These are phyloP conservation scores for Inonotus obliquus DNA, from an alignment of 1,284 basidiomycete genomes.

Conservation along the genomic window DNA sequence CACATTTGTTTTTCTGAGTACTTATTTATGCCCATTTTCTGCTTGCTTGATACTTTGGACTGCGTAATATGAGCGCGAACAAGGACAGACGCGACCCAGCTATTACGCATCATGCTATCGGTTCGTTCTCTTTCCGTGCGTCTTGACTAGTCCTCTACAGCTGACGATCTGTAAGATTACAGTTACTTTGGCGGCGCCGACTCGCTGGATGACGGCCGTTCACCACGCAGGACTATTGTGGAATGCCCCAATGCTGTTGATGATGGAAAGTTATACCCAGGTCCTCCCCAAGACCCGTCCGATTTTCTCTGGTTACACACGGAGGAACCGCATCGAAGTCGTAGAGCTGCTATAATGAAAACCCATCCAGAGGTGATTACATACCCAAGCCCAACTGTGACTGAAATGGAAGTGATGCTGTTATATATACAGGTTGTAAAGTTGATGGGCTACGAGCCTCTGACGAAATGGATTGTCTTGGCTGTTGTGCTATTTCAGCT, in stretches of 20 bases:
- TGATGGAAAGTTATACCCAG: constrained; percentile 39
- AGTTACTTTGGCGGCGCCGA: constrained; percentile 80
- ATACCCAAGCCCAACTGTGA: neutral
- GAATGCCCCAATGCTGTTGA: constrained; percentile 35
- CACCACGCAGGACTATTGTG: constrained; percentile 56
- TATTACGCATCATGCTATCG: too few relatives aligned
- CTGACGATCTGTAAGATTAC: constrained; percentile 46
- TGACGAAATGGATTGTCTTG: constrained; percentile 86
- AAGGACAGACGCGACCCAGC: too few relatives aligned
- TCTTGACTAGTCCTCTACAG: too few relatives aligned
- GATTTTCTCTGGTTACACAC: constrained; percentile 96
- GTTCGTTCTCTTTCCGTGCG: too few relatives aligned
- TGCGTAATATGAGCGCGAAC: too few relatives aligned
- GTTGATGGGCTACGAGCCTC: constrained; percentile 91
- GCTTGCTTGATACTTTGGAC: too few relatives aligned
- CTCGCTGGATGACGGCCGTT: constrained; percentile 53
- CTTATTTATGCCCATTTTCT: too few relatives aligned
- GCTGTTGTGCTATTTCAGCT: constrained; percentile 80
- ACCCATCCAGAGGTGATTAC: constrained; percentile 84
- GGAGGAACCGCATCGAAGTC: constrained; percentile 91
- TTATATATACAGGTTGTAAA: constrained; percentile 66
- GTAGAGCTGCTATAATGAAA: constrained; percentile 88
- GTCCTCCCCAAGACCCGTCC: constrained; percentile 61
- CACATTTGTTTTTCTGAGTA: too few relatives aligned
- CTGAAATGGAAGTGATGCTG: neutral